Evolutionary conservation across 2,329 filamentous ascomycete species (phyloP), one percentile per base, ranked within the genome.

Genomic region (Monosporascus sp.): DNA sequence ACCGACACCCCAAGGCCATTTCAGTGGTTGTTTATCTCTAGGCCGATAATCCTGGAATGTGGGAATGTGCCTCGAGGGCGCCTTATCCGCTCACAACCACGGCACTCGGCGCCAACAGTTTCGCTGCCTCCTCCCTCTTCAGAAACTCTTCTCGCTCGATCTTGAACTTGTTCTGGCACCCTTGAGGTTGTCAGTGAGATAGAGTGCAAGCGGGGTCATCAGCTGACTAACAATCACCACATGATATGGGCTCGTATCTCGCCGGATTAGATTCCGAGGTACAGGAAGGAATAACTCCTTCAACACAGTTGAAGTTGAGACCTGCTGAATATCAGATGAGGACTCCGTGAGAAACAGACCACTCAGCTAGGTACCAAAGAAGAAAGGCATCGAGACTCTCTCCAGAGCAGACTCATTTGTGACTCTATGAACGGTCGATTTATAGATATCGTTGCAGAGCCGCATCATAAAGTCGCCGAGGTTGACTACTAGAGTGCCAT

Each of bases 351-450:
- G 15, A 3, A 37, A 51, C 14, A 7, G 5, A 41, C 44, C 14
- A 14, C 37, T 6, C 6, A 20, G 15, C 18, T 31, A 35, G 62
- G 55, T 61, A 72, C 75, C 75, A 50, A 82, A 77, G 64, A 82
- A 82, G 61, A 82, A 82, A 1, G 79, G 78, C 75, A 82, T 79
- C 0, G 75, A 80, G 43, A 78, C 75, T 15, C 78, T 67, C 50
- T 75, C 74, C 11, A 62, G 63, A 0, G 58, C 57, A 0, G 69
- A 67, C 44, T 70, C 65, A 54, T 77, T 77, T 35, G 72, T 72
- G 3, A 82, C 77, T 17, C 78, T 67, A 61, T 81, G 79, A 18
- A 80, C 73, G 0, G 76, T 80, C 5, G 72, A 76, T 56, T 72
- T 76, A 58, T 78, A 78, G 17, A 64, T 70, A 58, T 79, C 74